A percentile compares a stretch with the other conserved stretches of the same genome.
These are phyloP conservation scores for Pleurotus tuber-regium DNA, from an alignment of 768 basidiomycete species.

Conservation along the genomic window DNA sequence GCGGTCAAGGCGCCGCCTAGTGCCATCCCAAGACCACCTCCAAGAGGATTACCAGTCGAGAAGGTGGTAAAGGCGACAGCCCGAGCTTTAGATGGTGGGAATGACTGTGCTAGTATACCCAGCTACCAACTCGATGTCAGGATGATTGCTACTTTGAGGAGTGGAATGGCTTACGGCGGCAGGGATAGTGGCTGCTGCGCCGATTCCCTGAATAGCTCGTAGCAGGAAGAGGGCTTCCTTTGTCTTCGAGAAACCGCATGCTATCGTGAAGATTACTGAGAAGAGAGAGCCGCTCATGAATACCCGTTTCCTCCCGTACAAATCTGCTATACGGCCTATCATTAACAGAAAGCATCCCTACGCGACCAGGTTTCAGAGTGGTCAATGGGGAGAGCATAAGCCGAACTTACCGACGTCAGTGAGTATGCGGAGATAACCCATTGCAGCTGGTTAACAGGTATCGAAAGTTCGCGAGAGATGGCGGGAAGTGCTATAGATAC, in stretches of 20 bases:
- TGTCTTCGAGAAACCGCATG: constrained; percentile 63
- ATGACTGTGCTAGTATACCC: constrained; percentile 79
- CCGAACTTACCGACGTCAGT: constrained; percentile 51
- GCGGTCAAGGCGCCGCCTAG: constrained; percentile 75
- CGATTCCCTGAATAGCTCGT: constrained; percentile 79
- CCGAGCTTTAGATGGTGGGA: constrained; percentile 63
- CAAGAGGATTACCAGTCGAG: constrained; percentile 81
- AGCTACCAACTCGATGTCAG: constrained; percentile 37
- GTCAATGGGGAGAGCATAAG: neutral
- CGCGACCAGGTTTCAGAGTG: no score
- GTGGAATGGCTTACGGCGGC: constrained; percentile 50
- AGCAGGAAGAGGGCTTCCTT: constrained; percentile 63
- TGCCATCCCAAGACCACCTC: constrained; percentile 66
- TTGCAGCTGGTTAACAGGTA: constrained; percentile 52
- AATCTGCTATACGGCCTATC: constrained; percentile 76
- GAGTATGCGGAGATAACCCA: constrained; percentile 69
- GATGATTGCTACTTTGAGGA: neutral
- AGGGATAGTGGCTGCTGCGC: constrained; percentile 73
- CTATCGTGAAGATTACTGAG: constrained; percentile 58
- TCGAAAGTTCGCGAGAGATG: constrained; percentile 46
- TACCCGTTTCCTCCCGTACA: constrained; percentile 69
- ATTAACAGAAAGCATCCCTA: constrained; percentile 81
- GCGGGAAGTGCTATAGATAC: constrained; percentile 51
- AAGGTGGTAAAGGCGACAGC: constrained; percentile 82
- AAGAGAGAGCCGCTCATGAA: constrained; percentile 61